phyloP scores from a whole-genome alignment of 1,284 basidiomycete genomes.

The Melampsora medusae region DNA sequence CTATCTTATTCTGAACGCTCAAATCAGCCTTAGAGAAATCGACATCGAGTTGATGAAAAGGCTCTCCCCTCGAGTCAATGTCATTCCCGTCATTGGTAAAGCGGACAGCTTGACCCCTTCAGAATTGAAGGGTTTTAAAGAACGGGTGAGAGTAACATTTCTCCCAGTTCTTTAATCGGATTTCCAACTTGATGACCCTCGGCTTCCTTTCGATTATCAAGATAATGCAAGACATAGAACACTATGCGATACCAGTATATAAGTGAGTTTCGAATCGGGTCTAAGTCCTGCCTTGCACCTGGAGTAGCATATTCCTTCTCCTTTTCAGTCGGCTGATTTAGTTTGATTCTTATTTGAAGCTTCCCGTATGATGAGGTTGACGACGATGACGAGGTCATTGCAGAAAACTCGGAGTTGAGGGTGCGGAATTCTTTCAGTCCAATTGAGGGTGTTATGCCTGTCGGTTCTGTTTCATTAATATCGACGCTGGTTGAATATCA shows the following conservation, averaged over 20 bases:
- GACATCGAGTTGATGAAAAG: constrained; percentile 98
- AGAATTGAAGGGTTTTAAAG: constrained; percentile 92
- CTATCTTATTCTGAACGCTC: too few relatives aligned
- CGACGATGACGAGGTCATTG: constrained; percentile 97
- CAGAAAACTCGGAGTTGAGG: constrained; percentile 70
- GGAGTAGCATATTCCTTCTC: too few relatives aligned
- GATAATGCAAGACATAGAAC: constrained; percentile 99
- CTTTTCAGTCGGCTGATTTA: too few relatives aligned
- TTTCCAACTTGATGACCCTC: neutral
- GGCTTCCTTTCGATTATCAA: constrained; percentile 53
- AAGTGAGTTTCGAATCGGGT: constrained; percentile 72
- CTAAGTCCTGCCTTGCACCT: constrained; percentile 85
- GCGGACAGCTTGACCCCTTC: constrained; percentile 88
- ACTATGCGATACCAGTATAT: constrained; percentile 97
- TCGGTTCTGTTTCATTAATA: neutral
- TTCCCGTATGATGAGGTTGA: constrained; percentile 41
- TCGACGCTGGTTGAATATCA: neutral
- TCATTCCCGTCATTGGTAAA: constrained; percentile 98
- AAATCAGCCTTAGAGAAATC: constrained; percentile 76
- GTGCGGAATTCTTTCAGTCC: neutral
- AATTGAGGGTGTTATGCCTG: neutral
- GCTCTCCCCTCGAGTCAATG: constrained; percentile 93
- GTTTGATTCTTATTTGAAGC: neutral
- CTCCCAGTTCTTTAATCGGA: neutral
- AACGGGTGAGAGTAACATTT: constrained; percentile 67